phyloP scores from a whole-genome alignment of 2,329 filamentous ascomycete species.

The Sclerotinia minor region DNA sequence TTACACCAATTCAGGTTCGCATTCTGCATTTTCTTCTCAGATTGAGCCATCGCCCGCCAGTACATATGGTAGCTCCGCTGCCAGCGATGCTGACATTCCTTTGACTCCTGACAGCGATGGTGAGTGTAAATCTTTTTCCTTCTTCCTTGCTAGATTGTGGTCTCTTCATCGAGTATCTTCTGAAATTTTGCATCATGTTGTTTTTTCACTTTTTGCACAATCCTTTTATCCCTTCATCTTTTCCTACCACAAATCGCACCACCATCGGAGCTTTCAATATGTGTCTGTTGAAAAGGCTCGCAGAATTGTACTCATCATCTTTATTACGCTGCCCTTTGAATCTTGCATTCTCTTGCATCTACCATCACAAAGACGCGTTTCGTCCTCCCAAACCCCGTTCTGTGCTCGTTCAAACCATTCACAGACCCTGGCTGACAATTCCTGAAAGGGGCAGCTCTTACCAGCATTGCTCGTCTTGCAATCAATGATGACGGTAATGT shows the following conservation, averaged over 20 bases:
- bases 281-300: background rate
- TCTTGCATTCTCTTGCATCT: background rate
- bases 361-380: background rate
- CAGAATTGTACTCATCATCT: background rate
- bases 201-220: background rate
- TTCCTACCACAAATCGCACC: background rate
- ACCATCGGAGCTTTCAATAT: background rate
- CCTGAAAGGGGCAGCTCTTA: constrained; percentile 24
- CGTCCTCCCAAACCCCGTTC: no score
- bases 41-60: constrained; percentile 36
- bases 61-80: constrained; percentile 33
- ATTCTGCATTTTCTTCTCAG: constrained; percentile 10
- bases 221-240: background rate
- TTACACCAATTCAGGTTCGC: background rate
- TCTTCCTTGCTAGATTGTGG: background rate
- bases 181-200: background rate
- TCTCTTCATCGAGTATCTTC: background rate
- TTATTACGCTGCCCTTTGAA: background rate
- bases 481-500: constrained; percentile 29
- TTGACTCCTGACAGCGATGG: constrained; percentile 31
- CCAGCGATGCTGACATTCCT: constrained; percentile 33
- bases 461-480: constrained; percentile 24
- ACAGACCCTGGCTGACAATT: constrained; percentile 3
- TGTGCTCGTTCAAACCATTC: background rate
- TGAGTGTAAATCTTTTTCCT: constrained; percentile 24